These are phyloP conservation scores for Aspergillus indologenus DNA, from an alignment of 495 filamentous ascomycete species.

Conservation along the genomic window DNA sequence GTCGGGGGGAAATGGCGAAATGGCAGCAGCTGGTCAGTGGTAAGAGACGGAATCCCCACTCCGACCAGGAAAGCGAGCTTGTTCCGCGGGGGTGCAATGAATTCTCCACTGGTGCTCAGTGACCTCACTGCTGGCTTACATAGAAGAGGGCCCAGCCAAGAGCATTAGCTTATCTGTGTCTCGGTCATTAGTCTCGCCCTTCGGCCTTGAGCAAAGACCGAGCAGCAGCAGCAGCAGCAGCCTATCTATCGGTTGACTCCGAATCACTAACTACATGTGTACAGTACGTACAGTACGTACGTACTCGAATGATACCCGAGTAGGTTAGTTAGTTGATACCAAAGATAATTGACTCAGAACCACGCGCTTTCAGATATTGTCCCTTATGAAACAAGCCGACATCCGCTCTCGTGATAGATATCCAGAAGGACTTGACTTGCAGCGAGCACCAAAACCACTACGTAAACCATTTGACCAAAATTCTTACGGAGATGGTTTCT, in stretches of 20 bases:
- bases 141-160: not conserved
- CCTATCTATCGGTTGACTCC: too few relatives aligned
- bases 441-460: too few relatives aligned
- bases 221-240: too few relatives aligned
- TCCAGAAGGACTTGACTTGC: too few relatives aligned
- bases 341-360: too few relatives aligned
- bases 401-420: too few relatives aligned
- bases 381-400: too few relatives aligned
- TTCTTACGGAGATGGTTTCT: slow-evolving; percentile 3
- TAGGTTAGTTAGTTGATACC: too few relatives aligned
- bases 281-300: too few relatives aligned
- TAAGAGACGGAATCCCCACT: not conserved
- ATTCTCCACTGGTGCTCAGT: not conserved
- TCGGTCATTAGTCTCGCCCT: not conserved
- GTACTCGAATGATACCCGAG: too few relatives aligned
- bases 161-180: not conserved
- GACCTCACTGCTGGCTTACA: not conserved
- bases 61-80: not conserved
- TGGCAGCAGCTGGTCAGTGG: not conserved
- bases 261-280: too few relatives aligned
- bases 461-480: not conserved
- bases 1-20: not conserved
- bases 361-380: too few relatives aligned
- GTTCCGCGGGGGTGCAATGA: not conserved
- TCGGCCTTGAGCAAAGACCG: not conserved